Evolutionary conservation across 2,329 filamentous ascomycete genomes (phyloP), one percentile per base, ranked within the genome.

Genomic region (Cladosporium oxysporum): DNA sequence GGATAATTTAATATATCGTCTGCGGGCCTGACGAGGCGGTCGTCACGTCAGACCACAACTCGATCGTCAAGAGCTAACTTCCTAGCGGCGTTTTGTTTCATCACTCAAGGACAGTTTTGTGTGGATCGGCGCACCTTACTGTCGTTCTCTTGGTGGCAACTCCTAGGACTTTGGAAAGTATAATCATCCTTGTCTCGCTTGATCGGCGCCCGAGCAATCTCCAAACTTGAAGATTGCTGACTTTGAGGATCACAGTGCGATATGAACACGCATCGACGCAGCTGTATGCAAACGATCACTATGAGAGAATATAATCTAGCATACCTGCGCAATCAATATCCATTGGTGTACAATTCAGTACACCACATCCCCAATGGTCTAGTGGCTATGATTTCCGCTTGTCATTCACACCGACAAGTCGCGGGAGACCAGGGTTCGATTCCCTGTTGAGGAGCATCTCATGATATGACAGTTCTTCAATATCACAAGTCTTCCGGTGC

Each of bases 301-400:
- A 1, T 28, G 50, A 12, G 26, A 29, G 8, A 21, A 12, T 33
- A 55, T 53, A 31, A 5, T 7, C 7, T 10, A 4, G 8, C 8
- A 10, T 5, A 10, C 2, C 28, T 0, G 8, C 21, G 1, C 14
- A 5, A 2, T 14, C 29, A 31, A 23, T 33, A 58, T 58, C 55
- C 55, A 58, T 58, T 58, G 55, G 55, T 58, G 55, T 58, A 41
- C 55, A 41, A 26, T 35, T 33, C 33, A 58, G 55, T 58, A 58
- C 55, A 58, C 55, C 60, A 55, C 26, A 33, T 67, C 66, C 66
- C 70, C 70, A 67, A 69, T 70, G 67, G 73, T 75, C 72, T 74
- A 75, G 73, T 75, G 73, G 73, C 71, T 67, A 75, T 75, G 72
- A 75, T 75, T 75, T 75, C 73, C 73, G 73, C 73, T 74, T 75